Percentiles rank a stretch among this genome's conserved stretches.
Conservation (phyloP, 345 rosid genomes). For the Erodium maritimum region DNA sequence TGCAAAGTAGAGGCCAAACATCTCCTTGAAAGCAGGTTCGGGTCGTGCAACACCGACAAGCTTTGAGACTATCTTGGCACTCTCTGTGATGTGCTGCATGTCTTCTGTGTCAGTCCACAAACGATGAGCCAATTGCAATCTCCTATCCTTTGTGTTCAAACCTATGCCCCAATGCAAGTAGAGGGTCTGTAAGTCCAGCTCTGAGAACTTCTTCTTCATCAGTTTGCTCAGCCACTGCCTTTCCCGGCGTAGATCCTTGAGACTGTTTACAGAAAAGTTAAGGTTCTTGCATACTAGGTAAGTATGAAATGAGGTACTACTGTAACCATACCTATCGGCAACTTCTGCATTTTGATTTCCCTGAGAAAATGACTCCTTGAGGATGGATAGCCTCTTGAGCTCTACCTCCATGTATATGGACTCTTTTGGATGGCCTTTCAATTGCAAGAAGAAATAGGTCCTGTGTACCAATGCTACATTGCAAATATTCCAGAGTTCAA, state of each 20-base stretch:
- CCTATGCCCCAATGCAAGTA: conserved; percentile 29
- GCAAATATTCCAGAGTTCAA: conserved; percentile 78
- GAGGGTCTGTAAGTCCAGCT: conserved; percentile 25
- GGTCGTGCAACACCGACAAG: conserved; percentile 27
- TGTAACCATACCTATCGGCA: conserved; percentile 15
- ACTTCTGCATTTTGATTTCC: conserved; percentile 41
- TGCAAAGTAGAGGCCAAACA: conserved; percentile 32
- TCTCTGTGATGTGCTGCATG: conserved; percentile 23
- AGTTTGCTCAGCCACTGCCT: conserved; percentile 32
- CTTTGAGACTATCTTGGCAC: conserved; percentile 29
- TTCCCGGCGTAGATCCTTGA: conserved; percentile 27
- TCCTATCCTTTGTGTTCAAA: conserved; percentile 20
- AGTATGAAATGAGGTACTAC: background rate
- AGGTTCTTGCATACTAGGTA: too few relatives aligned
- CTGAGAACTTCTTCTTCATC: conserved; percentile 23
- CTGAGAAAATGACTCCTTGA: conserved; percentile 39
- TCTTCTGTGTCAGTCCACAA: conserved; percentile 30
- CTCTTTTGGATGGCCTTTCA: conserved; percentile 71
- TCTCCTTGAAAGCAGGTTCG: conserved; percentile 23
- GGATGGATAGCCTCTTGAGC: conserved; percentile 53
- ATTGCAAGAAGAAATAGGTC: conserved; percentile 75
- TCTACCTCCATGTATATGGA: conserved; percentile 85
- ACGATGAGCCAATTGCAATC: conserved; percentile 22
- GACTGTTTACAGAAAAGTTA: conserved; percentile 8
- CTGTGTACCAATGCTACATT: conserved; percentile 71